Evolutionary conservation across 176 grass and related monocot species (phyloP).

Genomic region (Cymbopogon citratus): DNA sequence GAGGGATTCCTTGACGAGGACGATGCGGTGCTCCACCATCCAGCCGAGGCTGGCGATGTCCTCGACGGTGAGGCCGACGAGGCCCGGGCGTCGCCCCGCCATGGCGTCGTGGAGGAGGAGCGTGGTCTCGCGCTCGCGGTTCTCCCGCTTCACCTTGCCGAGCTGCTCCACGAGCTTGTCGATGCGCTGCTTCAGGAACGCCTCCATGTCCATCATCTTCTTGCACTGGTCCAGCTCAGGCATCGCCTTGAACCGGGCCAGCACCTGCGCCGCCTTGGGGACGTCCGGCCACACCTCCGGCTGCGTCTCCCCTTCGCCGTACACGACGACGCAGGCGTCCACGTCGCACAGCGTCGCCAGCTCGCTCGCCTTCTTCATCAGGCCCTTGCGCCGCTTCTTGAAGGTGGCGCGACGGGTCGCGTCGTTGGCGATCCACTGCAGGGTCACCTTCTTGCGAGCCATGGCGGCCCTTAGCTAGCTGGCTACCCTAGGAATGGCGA

Average conservation of each 20-base stretch:
- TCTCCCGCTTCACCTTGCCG: slow-evolving; percentile 21
- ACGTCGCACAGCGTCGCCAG: slow-evolving; percentile 39
- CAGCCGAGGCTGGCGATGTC: slow-evolving; percentile 8
- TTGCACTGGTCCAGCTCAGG: slow-evolving; percentile 33
- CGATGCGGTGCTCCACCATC: slow-evolving; percentile 26
- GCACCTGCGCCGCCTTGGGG: not conserved
- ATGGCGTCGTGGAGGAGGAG: slow-evolving; percentile 34
- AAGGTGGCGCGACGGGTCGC: slow-evolving; percentile 18
- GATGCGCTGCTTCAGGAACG: slow-evolving; percentile 23
- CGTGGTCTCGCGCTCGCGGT: slow-evolving; percentile 7
- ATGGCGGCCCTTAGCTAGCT: no score
- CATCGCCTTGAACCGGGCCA: slow-evolving; percentile 28
- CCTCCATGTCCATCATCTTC: slow-evolving; percentile 46
- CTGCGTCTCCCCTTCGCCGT: slow-evolving; percentile 5
- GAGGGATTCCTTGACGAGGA: not conserved
- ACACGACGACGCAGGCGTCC: slow-evolving; percentile 27
- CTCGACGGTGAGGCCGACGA: slow-evolving; percentile 10
- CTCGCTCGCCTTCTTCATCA: slow-evolving; percentile 50
- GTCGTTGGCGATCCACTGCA: slow-evolving; percentile 34
- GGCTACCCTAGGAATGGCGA: not conserved
- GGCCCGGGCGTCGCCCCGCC: not conserved
- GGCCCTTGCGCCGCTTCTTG: slow-evolving; percentile 37
- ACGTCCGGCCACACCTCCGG: slow-evolving; percentile 35
- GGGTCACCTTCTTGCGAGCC: slow-evolving; percentile 40
- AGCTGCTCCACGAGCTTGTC: slow-evolving; percentile 35